Base-by-base conservation (phyloP, 148 eudicot species). In the Vaccinium myrtillus region DNA sequence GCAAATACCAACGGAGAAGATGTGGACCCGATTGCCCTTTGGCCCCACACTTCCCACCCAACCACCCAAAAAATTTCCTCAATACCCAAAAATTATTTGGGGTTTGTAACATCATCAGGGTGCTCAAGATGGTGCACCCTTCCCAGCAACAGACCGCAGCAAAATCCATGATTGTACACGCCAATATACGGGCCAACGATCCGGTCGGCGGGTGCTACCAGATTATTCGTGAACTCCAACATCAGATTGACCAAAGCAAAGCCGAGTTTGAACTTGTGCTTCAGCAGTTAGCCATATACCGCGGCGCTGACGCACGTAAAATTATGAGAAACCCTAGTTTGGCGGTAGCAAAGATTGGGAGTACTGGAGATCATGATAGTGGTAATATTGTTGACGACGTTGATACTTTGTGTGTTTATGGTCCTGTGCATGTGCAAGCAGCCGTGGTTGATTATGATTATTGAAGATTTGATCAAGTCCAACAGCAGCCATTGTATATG, bases 121-220 rank as follows among this genome's bases (percentile, higher is more conserved):
- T 87, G 13, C 85, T 93, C 12, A 77, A 83, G 0, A 21, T 81
- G 32, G 82, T 92, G 50, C 84, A 74, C 13, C 89, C 89, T 1
- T 59, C 63, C 0, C 85, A 87, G 0, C 86, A 87, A 23, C 88
- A 88, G 23, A 79, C 73, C 21, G 95, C 95, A 0, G 89, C 91
- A 83, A 67, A 84, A 13, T 87, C 91, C 0, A 89, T 95, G 12
- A 90, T 93, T 10, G 89, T 21, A 49, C 90, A 95, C 5, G 88
- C 95, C 19, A 88, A 92, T 73, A 78, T 80, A 1, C 88, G 96
- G 0, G 93, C 91, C 8, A 82, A 53, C 13, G 94, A 94, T 55
- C 95, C 96, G 6, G 92, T 90, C 5, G 92, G 93, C 11, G 95
- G 95, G 3, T 92, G 91, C 71, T 85, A 61, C 16, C 82, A 91